These are phyloP conservation scores for Solanum etuberosum DNA, from an alignment of 257 asterid species.

Conservation along the genomic window DNA sequence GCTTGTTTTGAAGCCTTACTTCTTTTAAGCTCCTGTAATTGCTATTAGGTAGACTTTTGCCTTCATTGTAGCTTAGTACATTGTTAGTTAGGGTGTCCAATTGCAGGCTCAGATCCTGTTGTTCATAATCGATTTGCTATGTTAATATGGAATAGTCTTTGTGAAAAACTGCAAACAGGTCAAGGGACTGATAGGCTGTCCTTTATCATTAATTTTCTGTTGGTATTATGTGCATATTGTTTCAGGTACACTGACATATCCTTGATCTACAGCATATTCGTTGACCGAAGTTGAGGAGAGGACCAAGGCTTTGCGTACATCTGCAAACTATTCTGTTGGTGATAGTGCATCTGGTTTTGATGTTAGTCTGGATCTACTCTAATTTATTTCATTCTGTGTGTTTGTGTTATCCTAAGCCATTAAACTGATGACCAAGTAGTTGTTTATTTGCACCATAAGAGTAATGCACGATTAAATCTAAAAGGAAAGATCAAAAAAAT, in stretches of 20 bases:
- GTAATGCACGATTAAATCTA: background rate
- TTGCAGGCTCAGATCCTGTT: background rate
- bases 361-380: conserved; percentile 33
- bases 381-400: conserved; percentile 2
- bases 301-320: conserved; percentile 44
- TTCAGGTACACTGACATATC: background rate
- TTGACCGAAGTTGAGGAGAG: conserved; percentile 53
- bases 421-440: background rate
- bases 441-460: background rate
- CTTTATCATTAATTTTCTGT: background rate
- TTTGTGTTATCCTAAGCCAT: background rate
- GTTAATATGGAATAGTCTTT: background rate
- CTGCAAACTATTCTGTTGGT: conserved; percentile 25
- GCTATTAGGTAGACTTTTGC: background rate
- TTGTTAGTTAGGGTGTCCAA: background rate
- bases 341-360: conserved; percentile 50
- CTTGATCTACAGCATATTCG: conserved; percentile 42
- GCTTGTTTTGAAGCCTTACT: background rate
- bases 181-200: background rate
- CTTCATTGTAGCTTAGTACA: background rate
- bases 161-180: background rate
- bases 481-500: background rate
- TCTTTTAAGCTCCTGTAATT: background rate
- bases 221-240: background rate
- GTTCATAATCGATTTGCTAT: background rate